A percentile compares a stretch with the other conserved stretches of the same genome.
Evolutionary conservation across 495 filamentous ascomycete genomes (phyloP).

Genomic region (Penicillium cosmopolitanum): DNA sequence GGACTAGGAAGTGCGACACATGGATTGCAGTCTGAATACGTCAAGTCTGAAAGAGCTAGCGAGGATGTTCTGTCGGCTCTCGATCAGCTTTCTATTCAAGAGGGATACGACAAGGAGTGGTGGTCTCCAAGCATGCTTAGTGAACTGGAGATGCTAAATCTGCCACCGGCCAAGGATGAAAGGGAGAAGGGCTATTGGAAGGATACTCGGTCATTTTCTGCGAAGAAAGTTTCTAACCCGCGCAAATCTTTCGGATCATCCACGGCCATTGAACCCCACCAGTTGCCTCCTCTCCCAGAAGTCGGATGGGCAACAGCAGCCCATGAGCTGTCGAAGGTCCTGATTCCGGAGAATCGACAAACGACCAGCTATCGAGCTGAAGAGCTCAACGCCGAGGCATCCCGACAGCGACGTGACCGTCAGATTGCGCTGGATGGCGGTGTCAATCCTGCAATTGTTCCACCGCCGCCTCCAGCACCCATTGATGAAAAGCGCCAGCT

Average conservation of each 20-base stretch:
- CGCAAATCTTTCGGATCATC: slow-evolving; percentile 48
- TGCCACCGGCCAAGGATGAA: slow-evolving; percentile 52
- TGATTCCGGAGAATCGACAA: slow-evolving; percentile 75
- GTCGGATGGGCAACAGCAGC: slow-evolving; percentile 83
- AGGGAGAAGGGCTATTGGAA: slow-evolving; percentile 64
- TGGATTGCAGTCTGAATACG: neutral
- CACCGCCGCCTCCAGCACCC: slow-evolving; percentile 38
- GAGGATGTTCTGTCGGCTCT: slow-evolving; percentile 9
- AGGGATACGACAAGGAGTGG: slow-evolving; percentile 69
- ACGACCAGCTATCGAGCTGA: slow-evolving; percentile 73
- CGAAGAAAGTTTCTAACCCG: slow-evolving; percentile 65
- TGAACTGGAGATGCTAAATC: slow-evolving; percentile 61
- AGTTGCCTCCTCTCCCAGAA: slow-evolving; percentile 70
- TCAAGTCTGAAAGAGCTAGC: slow-evolving; percentile 23
- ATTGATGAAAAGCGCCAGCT: slow-evolving; percentile 68
- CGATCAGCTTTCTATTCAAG: slow-evolving; percentile 1
- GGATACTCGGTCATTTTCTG: slow-evolving; percentile 76
- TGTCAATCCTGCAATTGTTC: slow-evolving; percentile 18
- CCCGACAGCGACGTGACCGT: slow-evolving; percentile 62
- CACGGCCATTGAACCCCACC: slow-evolving; percentile 41
- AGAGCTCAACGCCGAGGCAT: slow-evolving; percentile 71
- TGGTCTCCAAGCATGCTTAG: slow-evolving; percentile 73
- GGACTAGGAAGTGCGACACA: slow-evolving; percentile 60
- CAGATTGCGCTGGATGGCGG: slow-evolving; percentile 48
- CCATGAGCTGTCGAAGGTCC: slow-evolving; percentile 76